These are phyloP conservation scores for Myriosclerotinia duriaeana DNA, from an alignment of 2,329 filamentous ascomycete genomes.

Conservation along the genomic window DNA sequence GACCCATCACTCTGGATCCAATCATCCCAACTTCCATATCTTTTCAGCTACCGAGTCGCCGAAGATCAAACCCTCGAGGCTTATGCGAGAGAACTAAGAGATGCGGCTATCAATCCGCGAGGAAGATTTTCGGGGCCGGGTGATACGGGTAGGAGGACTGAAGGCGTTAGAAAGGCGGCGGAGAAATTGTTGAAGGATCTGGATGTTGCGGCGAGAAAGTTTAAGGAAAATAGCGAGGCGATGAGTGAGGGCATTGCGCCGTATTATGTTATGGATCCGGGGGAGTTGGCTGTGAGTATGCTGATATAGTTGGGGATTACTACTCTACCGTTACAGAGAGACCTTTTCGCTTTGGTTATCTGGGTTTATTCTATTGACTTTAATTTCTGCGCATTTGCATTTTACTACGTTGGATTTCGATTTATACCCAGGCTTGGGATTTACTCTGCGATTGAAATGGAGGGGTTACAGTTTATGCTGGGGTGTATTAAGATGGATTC, in stretches of 20 bases:
- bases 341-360: background rate
- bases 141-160: background rate
- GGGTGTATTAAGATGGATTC: background rate
- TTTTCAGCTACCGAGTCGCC: conserved; percentile 47
- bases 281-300: conserved; percentile 6
- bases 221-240: conserved; percentile 15
- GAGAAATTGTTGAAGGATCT: conserved; percentile 20
- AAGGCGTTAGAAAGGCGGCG: conserved; percentile 5
- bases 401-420: background rate
- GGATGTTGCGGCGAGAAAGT: background rate
- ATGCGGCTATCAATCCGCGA: background rate
- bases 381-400: background rate
- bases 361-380: background rate
- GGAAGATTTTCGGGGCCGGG: conserved; percentile 9
- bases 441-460: background rate
- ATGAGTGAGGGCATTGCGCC: conserved; percentile 14
- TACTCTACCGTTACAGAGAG: background rate
- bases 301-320: background rate
- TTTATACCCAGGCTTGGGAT: background rate
- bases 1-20: conserved; percentile 48
- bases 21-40: conserved; percentile 47
- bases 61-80: conserved; percentile 43
- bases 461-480: background rate
- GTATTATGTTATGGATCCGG: conserved; percentile 17
- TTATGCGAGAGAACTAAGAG: conserved; percentile 17